These are phyloP conservation scores for Wallacemonas sp. DNA, from an alignment of 208 protist species.

Conservation along the genomic window DNA sequence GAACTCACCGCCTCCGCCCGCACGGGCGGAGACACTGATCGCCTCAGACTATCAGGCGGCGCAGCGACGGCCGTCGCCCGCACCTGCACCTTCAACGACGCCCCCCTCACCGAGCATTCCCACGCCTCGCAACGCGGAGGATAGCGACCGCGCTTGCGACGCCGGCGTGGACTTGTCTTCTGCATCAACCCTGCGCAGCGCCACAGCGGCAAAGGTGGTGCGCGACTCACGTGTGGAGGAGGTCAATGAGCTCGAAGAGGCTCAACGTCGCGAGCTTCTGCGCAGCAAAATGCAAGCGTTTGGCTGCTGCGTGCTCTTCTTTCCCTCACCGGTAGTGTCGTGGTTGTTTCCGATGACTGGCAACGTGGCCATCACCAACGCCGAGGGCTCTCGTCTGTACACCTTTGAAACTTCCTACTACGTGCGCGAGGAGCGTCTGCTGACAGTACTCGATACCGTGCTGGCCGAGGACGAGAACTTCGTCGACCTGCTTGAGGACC, in stretches of 20 bases:
- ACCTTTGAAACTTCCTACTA: slow-evolving; percentile 71
- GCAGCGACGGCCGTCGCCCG: too few species aligned
- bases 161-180: too few species aligned
- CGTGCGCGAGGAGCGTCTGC: slow-evolving; percentile 57
- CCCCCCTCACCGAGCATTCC: too few species aligned
- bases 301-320: slow-evolving; percentile 88
- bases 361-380: slow-evolving; percentile 80
- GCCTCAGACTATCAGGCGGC: too few species aligned
- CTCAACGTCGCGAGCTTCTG: not conserved
- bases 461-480: slow-evolving; percentile 12
- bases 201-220: too few species aligned
- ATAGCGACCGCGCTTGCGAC: too few species aligned
- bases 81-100: too few species aligned
- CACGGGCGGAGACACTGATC: too few species aligned
- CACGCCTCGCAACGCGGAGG: too few species aligned
- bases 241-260: not conserved
- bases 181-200: too few species aligned
- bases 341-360: slow-evolving; percentile 81
- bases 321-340: slow-evolving; percentile 71
- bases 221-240: too few species aligned
- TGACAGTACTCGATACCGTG: slow-evolving; percentile 36
- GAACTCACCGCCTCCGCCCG: too few species aligned
- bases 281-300: slow-evolving; percentile 34
- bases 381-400: slow-evolving; percentile 64
- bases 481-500: not conserved